Conservation (phyloP, 2,329 filamentous ascomycete genomes). For the Ambrosiella beaveri region DNA sequence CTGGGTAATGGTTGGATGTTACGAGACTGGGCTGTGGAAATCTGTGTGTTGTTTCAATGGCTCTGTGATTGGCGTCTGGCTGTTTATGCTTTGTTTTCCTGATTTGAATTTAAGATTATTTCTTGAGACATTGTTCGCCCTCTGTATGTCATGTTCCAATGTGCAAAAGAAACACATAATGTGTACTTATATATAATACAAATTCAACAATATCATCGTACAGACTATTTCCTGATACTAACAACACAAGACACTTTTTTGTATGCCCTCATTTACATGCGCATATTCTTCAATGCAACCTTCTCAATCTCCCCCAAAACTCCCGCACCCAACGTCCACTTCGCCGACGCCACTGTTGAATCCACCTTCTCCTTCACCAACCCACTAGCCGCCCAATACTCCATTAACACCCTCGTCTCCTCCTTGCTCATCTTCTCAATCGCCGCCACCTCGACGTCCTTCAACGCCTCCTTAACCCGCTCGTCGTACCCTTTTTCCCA, state of each 20-base stretch:
- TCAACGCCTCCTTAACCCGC: slow-evolving; percentile 35
- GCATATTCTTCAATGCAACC: slow-evolving; percentile 34
- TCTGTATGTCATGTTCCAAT: neutral
- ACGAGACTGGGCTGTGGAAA: neutral
- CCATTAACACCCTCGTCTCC: slow-evolving; percentile 66
- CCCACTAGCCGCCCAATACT: slow-evolving; percentile 84
- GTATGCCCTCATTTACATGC: slow-evolving; percentile 20
- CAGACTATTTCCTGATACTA: neutral
- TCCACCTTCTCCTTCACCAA: slow-evolving; percentile 55
- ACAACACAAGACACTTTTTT: neutral
- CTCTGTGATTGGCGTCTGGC: slow-evolving; percentile 1
- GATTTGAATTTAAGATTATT: neutral
- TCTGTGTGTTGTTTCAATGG: neutral
- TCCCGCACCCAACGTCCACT: slow-evolving; percentile 68
- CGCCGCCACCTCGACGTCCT: slow-evolving; percentile 33
- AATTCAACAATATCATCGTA: neutral
- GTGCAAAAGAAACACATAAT: neutral
- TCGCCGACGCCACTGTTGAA: slow-evolving; percentile 55
- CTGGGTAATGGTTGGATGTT: neutral
- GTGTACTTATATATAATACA: neutral
- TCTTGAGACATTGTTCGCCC: neutral
- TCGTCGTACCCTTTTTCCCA: slow-evolving; percentile 40
- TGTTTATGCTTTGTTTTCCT: slow-evolving; percentile 6
- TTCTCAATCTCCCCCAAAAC: slow-evolving; percentile 76
- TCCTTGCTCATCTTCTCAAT: slow-evolving; percentile 52